Percentiles rank a stretch among this genome's conserved stretches.
Conservation (phyloP, 2,329 filamentous ascomycete species). For the Triangularia verruculosa region DNA sequence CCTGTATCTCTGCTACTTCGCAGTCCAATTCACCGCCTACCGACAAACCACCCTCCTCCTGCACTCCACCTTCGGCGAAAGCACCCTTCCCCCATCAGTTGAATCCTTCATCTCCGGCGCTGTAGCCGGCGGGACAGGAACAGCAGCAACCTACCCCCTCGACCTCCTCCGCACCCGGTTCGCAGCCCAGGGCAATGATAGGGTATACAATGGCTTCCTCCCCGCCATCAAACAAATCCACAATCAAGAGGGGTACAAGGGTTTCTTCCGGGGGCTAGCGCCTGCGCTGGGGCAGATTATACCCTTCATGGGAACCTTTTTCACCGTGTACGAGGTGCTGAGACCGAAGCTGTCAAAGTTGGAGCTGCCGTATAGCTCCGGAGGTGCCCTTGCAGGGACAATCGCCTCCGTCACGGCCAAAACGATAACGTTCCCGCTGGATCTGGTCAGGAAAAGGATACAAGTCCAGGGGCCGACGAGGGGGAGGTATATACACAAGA, state of each 20-base stretch:
- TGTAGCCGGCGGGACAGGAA: constrained; percentile 76
- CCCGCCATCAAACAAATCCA: constrained; percentile 70
- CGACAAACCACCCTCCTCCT: constrained; percentile 69
- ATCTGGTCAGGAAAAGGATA: constrained; percentile 86
- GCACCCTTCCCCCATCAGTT: constrained; percentile 58
- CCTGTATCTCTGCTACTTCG: constrained; percentile 89
- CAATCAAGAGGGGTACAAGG: constrained; percentile 67
- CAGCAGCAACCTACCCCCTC: constrained; percentile 82
- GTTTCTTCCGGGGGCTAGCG: constrained; percentile 84
- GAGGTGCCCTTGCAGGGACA: constrained; percentile 80
- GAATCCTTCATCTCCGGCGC: constrained; percentile 85
- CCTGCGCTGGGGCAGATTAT: constrained; percentile 85
- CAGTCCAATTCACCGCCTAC: constrained; percentile 87
- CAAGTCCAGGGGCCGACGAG: constrained; percentile 93
- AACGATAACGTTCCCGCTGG: constrained; percentile 86
- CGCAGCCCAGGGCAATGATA: constrained; percentile 82
- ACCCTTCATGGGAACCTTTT: constrained; percentile 97
- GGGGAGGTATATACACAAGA: constrained; percentile 72
- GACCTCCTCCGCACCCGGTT: constrained; percentile 93
- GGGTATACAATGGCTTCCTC: constrained; percentile 72
- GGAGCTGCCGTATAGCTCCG: constrained; percentile 67
- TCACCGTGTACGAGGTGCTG: constrained; percentile 79
- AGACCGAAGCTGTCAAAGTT: constrained; percentile 56
- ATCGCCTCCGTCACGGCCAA: constrained; percentile 79
- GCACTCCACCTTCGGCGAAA: constrained; percentile 41